These are phyloP conservation scores for Fagus sylvatica DNA, from an alignment of 306 rosid genomes.

Conservation along the genomic window DNA sequence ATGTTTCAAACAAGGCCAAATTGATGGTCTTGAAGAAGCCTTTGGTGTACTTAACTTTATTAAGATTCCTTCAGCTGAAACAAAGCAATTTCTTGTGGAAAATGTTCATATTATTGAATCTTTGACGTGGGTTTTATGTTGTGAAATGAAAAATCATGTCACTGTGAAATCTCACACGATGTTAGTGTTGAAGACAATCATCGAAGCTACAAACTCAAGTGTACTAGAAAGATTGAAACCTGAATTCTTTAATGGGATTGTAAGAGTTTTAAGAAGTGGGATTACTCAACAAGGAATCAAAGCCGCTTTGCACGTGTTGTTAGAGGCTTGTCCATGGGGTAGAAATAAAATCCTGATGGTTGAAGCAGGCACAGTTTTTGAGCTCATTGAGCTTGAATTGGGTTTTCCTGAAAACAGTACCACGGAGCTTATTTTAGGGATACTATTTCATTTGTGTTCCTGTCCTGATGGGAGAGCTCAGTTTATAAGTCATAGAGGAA, in stretches of 20 bases:
- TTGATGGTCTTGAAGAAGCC: constrained; percentile 56
- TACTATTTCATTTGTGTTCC: constrained; percentile 49
- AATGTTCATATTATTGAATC: constrained; percentile 34
- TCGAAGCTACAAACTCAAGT: constrained; percentile 22
- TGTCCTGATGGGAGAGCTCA: constrained; percentile 69
- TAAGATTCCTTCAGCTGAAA: constrained; percentile 33
- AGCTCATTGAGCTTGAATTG: constrained; percentile 53
- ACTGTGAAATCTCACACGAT: constrained; percentile 37
- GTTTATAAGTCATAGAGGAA: constrained; percentile 52
- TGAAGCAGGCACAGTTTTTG: constrained; percentile 42
- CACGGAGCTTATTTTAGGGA: constrained; percentile 47
- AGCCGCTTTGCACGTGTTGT: constrained; percentile 45
- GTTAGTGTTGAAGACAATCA: constrained; percentile 38
- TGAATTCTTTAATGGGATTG: constrained; percentile 39
- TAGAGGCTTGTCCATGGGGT: constrained; percentile 32
- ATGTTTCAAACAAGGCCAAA: constrained; percentile 23
- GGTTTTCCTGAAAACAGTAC: constrained; percentile 34
- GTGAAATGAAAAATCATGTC: constrained; percentile 18
- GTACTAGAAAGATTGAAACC: constrained; percentile 33
- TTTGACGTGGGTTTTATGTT: constrained; percentile 44
- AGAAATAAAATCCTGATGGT: constrained; percentile 47
- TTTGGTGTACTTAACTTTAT: constrained; percentile 42
- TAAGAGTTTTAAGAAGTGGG: constrained; percentile 25
- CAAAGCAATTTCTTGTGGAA: constrained; percentile 13
- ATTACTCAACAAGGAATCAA: constrained; percentile 42